These are phyloP conservation scores for Globisporangium lucens DNA, from an alignment of 352 stramenopile species.

Conservation along the genomic window DNA sequence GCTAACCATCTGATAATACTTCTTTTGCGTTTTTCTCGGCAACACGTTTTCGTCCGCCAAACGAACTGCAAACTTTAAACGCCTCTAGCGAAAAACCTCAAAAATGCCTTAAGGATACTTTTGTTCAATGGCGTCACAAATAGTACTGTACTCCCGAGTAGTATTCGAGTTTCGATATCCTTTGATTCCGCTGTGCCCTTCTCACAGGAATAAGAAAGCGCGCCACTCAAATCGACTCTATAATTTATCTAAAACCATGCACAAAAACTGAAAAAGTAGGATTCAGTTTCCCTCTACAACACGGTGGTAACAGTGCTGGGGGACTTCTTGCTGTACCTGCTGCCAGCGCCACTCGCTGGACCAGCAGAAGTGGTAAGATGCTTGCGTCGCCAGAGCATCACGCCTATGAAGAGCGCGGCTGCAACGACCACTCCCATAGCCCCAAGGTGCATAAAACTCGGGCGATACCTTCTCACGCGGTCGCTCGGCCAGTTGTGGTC, in stretches of 20 bases:
- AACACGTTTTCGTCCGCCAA: no score
- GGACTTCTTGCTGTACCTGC: neutral
- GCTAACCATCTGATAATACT: no score
- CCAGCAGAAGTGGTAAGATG: neutral
- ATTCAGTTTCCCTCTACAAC: neutral
- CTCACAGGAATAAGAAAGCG: neutral
- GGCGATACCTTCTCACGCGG: constrained; percentile 25
- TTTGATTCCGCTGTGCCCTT: neutral
- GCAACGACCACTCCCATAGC: neutral
- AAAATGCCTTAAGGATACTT: no score
- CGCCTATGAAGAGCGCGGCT: neutral
- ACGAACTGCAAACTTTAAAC: no score
- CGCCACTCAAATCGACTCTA: neutral
- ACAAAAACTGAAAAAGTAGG: neutral
- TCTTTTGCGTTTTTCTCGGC: no score
- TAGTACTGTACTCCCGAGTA: neutral
- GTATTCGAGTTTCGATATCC: neutral
- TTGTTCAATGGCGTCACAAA: no score
- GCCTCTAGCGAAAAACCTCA: no score
- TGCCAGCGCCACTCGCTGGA: neutral
- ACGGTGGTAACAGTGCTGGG: neutral
- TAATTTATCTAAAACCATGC: neutral
- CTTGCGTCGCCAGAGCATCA: constrained; percentile 1
- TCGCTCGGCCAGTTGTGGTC: constrained; percentile 45
- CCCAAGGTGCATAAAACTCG: neutral